These are phyloP conservation scores for Cladosporium velox DNA, from an alignment of 2,329 filamentous ascomycete genomes.

Conservation along the genomic window DNA sequence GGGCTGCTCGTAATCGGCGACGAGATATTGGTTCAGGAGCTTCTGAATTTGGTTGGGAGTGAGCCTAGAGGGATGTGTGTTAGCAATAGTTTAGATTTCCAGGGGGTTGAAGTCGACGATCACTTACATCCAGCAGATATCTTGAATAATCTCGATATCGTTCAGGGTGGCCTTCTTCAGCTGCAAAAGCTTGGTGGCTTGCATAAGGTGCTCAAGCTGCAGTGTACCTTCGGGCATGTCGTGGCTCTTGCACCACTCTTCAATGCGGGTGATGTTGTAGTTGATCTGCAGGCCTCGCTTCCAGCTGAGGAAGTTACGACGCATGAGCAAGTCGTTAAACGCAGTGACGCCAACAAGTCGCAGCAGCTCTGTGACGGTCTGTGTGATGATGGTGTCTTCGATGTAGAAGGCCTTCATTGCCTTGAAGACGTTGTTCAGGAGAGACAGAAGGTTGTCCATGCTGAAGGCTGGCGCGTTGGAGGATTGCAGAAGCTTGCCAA, in stretches of 20 bases:
- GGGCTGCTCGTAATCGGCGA: conserved; percentile 97
- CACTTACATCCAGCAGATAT: conserved; percentile 99
- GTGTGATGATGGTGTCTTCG: conserved; percentile 92
- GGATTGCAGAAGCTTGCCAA: conserved; percentile 90
- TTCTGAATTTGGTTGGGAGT: conserved; percentile 99
- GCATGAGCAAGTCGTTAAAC: conserved; percentile 97
- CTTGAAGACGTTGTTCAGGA: conserved; percentile 96
- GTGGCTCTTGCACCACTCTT: conserved; percentile 99
- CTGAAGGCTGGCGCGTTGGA: conserved; percentile 94
- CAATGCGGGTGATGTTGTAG: conserved; percentile 98
- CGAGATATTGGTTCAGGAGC: conserved; percentile 95
- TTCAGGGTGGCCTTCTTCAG: conserved; percentile 98
- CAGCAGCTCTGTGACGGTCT: conserved; percentile 91
- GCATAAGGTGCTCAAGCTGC: conserved; percentile 97
- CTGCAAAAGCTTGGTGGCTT: conserved; percentile 97
- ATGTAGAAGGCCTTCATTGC: conserved; percentile 99
- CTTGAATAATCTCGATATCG: conserved; percentile 99
- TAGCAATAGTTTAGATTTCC: background rate
- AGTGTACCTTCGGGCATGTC: conserved; percentile 98
- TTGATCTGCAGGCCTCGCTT: conserved; percentile 99
- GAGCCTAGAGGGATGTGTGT: conserved; percentile 59
- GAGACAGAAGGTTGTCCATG: conserved; percentile 96
- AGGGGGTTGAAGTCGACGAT: background rate
- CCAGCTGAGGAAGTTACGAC: conserved; percentile 97
- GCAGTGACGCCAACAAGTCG: conserved; percentile 93